Percentiles rank a stretch among this genome's conserved stretches.
Conservation (phyloP, 1,284 basidiomycete genomes). For the Inonotus hispidus region DNA sequence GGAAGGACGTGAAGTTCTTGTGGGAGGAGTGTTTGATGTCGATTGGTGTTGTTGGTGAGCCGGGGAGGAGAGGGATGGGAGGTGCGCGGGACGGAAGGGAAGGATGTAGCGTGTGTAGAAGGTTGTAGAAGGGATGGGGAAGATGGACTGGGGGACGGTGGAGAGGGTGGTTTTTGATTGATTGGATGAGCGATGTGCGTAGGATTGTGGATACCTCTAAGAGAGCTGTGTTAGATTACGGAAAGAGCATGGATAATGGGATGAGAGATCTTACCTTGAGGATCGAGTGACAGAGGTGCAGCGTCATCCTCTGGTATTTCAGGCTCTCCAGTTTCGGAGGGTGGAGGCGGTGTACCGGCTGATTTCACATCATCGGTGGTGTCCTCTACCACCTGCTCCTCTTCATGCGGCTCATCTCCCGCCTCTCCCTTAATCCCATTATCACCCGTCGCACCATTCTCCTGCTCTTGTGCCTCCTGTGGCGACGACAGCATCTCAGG, state of each 20-base stretch:
- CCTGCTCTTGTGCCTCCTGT: slow-evolving; percentile 18
- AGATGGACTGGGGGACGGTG: slow-evolving; percentile 44
- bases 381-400: background rate
- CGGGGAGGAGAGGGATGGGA: slow-evolving; percentile 27
- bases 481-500: slow-evolving; percentile 20
- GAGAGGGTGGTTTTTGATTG: slow-evolving; percentile 47
- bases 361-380: background rate
- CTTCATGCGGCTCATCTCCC: slow-evolving; percentile 20
- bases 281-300: slow-evolving; percentile 16
- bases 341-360: slow-evolving; percentile 6
- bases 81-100: slow-evolving; percentile 64
- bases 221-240: slow-evolving; percentile 28
- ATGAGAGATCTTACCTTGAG: slow-evolving; percentile 25
- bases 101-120: slow-evolving; percentile 77
- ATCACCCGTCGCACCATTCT: slow-evolving; percentile 22
- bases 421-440: slow-evolving; percentile 18
- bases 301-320: slow-evolving; percentile 19
- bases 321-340: slow-evolving; percentile 1
- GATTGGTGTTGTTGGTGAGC: slow-evolving; percentile 35
- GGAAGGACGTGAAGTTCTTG: slow-evolving; percentile 77
- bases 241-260: slow-evolving; percentile 11
- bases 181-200: slow-evolving; percentile 66
- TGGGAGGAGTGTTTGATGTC: slow-evolving; percentile 66
- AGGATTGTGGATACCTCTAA: slow-evolving; percentile 64
- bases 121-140: slow-evolving; percentile 71